Base-by-base conservation (phyloP, 2,329 filamentous ascomycete genomes). In the Pseudogymnoascus sp. region DNA sequence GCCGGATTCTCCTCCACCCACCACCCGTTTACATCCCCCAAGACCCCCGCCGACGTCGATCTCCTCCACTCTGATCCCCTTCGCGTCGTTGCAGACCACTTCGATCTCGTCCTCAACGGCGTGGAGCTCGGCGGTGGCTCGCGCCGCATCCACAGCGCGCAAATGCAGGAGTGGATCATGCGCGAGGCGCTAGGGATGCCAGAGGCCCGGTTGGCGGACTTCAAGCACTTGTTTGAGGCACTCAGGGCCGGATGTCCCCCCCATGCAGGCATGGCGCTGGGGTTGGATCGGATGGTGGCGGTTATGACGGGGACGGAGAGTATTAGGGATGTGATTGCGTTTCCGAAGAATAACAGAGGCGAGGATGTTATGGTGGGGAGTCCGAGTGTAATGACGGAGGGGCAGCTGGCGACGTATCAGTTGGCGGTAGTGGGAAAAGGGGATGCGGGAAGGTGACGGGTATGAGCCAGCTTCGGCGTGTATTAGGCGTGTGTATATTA, bases 31-130 rank as follows among this genome's bases (percentile, higher is more conserved):
- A 99, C 94, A 0, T 89, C 94, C 0, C 94, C 94, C 0, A 83
- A 89, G 34, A 83, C 83, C 0, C 72, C 79, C 0, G 75, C 77
- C 3, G 92, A 97, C 69, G 81, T 95, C 13, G 85, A 90, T 37
- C 74, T 90, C 0, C 82, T 97, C 1, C 77, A 84, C 35, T 84
- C 79, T 0, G 79, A 91, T 38, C 92, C 94, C 0, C 77, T 90
- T 0, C 74, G 79, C 52, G 90, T 84, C 1, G 82, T 81, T 66
- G 95, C 88, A 3, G 92, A 95, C 67, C 92, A 96, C 70, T 99
- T 96, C 74, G 94, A 99, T 67, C 83, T 99, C 12, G 92, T 99
- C 0, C 82, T 97, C 67, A 99, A 99, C 70, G 94, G 94, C 3
- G 84, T 96, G 4, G 94, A 99, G 73, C 81, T 99, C 1, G 94